These are phyloP conservation scores for Komagataella pastoris DNA, from an alignment of 805 yeast genomes.

Conservation along the genomic window DNA sequence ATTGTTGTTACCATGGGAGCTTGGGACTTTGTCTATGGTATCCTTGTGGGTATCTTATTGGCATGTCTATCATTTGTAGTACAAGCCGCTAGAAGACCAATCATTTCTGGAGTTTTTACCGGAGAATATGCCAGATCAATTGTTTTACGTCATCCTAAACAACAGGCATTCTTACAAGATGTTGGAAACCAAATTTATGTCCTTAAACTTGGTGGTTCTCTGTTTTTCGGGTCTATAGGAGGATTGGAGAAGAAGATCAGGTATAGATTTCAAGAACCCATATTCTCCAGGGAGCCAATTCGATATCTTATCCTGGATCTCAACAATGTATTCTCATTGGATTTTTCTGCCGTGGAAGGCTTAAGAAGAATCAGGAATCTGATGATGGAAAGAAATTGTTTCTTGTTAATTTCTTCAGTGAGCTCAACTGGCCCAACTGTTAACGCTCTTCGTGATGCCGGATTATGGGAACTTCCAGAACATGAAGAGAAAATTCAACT, in stretches of 20 bases:
- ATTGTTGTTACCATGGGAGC: constrained; percentile 94
- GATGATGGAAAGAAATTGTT: constrained; percentile 53
- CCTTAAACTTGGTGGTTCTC: constrained; percentile 72
- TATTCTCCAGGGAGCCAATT: constrained; percentile 44
- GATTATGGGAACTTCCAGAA: constrained; percentile 48
- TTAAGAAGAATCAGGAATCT: constrained; percentile 77
- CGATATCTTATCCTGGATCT: constrained; percentile 77
- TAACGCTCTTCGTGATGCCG: constrained; percentile 69
- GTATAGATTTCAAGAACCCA: constrained; percentile 41
- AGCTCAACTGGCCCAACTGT: constrained; percentile 46
- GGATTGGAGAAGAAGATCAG: constrained; percentile 73
- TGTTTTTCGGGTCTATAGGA: constrained; percentile 93
- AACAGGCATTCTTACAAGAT: constrained; percentile 68
- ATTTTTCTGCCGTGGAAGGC: constrained; percentile 94
- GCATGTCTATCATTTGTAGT: constrained; percentile 95
- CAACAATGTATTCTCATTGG: constrained; percentile 69
- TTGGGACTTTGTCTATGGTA: constrained; percentile 90
- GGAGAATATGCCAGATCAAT: constrained; percentile 88
- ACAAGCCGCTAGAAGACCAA: constrained; percentile 76
- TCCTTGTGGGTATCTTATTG: constrained; percentile 75
- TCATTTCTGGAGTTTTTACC: constrained; percentile 68
- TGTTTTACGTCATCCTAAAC: constrained; percentile 81
- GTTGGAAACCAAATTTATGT: constrained; percentile 89
- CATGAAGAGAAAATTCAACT: constrained; percentile 38
- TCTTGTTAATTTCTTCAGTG: constrained; percentile 69